phyloP scores from a whole-genome alignment of 2,329 filamentous ascomycete genomes.

The Phaeoacremonium minimum region DNA sequence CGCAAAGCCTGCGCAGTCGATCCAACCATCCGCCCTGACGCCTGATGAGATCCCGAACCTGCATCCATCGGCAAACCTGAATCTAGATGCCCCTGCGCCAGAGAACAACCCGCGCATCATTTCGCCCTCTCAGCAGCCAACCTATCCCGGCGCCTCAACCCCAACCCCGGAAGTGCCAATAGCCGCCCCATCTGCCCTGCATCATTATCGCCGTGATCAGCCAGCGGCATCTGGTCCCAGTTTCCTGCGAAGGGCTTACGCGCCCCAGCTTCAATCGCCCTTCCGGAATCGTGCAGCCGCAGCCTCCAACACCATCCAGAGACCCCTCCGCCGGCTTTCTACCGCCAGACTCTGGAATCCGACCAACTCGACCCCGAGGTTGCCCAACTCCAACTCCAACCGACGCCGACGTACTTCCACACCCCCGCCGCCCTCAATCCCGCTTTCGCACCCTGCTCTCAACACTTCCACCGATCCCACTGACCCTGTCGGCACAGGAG shows the following conservation, averaged over 20 bases:
- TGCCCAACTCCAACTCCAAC: constrained; percentile 17
- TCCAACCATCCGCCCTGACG: constrained; percentile 7
- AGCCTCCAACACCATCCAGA: constrained; percentile 16
- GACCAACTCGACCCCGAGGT: constrained; percentile 53
- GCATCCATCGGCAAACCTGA: not conserved
- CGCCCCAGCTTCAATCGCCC: constrained; percentile 26
- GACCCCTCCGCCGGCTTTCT: constrained; percentile 33
- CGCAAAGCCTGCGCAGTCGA: constrained; percentile 12
- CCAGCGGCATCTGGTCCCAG: constrained; percentile 12
- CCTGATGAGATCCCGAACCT: not conserved
- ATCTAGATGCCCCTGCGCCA: constrained; percentile 2
- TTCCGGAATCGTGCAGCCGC: constrained; percentile 37
- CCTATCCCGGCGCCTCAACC: constrained; percentile 19
- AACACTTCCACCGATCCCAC: constrained; percentile 27
- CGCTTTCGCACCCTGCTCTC: constrained; percentile 40
- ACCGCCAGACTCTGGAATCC: constrained; percentile 57
- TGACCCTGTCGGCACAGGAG: constrained; percentile 31
- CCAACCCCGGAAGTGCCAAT: constrained; percentile 8
- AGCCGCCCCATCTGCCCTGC: constrained; percentile 7
- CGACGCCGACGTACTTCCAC: constrained; percentile 45
- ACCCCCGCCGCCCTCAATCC: constrained; percentile 47
- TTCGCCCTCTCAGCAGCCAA: constrained; percentile 22
- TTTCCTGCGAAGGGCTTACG: constrained; percentile 13
- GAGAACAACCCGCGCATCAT: constrained; percentile 4
- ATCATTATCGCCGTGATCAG: constrained; percentile 3